These are phyloP conservation scores for Alternaria arbusti DNA, from an alignment of 2,329 filamentous ascomycete genomes.

Conservation along the genomic window DNA sequence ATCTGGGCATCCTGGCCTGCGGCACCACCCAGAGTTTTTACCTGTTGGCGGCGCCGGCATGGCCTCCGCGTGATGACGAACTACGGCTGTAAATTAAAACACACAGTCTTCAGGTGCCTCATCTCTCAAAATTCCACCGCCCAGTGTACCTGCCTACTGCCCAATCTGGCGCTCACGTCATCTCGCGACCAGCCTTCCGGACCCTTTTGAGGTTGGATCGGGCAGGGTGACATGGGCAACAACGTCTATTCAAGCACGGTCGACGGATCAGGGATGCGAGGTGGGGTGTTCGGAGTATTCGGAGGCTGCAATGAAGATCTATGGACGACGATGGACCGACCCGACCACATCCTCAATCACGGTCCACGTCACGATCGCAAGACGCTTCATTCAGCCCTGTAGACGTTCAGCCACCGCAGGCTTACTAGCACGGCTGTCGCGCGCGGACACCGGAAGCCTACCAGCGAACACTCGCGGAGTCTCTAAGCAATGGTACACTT, in stretches of 20 bases:
- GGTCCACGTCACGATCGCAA: not conserved
- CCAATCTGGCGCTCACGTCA: not conserved
- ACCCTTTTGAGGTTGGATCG: not conserved
- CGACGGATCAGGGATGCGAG: not conserved
- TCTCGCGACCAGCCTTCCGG: not conserved
- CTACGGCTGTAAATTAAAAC: not conserved
- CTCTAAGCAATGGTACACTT: not conserved
- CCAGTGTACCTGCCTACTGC: not conserved
- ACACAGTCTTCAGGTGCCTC: not conserved
- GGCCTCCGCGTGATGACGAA: not conserved
- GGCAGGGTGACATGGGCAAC: not conserved
- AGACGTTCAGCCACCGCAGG: not conserved
- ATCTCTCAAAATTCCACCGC: not conserved
- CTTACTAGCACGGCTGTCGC: not conserved
- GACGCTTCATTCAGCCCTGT: not conserved
- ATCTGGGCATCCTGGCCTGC: slow-evolving; percentile 1
- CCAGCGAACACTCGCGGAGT: not conserved
- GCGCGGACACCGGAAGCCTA: not conserved
- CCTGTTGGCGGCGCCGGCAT: not conserved
- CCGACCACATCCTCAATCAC: not conserved
- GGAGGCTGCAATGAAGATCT: not conserved
- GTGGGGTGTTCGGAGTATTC: not conserved
- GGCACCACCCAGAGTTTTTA: not conserved
- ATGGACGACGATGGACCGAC: not conserved
- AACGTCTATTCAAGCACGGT: not conserved